These are phyloP conservation scores for Biscogniauxia mediterranea DNA, from an alignment of 2,329 filamentous ascomycete species.

Conservation along the genomic window DNA sequence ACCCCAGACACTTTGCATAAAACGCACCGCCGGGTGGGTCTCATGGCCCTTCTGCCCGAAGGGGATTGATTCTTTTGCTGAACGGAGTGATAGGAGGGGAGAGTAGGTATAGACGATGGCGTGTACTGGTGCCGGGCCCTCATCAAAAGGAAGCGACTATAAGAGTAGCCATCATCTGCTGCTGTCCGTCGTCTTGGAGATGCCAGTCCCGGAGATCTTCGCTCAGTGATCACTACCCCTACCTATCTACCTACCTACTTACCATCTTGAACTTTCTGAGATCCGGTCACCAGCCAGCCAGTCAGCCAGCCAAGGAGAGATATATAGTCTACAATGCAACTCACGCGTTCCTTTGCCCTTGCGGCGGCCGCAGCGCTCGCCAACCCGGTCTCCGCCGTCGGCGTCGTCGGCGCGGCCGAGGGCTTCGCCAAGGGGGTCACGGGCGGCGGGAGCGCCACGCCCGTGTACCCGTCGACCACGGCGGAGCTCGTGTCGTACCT, in stretches of 20 bases:
- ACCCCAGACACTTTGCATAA: background rate
- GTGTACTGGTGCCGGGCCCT: no score
- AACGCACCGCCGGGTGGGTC: background rate
- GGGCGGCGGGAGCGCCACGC: conserved; percentile 54
- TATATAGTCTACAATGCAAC: background rate
- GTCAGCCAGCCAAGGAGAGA: background rate
- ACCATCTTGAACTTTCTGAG: background rate
- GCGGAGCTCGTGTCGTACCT: conserved; percentile 60
- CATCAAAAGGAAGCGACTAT: background rate
- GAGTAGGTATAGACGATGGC: background rate
- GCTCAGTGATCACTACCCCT: background rate
- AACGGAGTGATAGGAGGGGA: background rate
- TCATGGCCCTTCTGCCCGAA: background rate
- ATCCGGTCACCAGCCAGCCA: background rate
- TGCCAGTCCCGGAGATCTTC: background rate
- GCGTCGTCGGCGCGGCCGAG: conserved; percentile 39
- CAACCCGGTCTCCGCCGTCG: conserved; percentile 20
- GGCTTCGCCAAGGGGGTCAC: conserved; percentile 53
- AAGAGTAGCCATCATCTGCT: background rate
- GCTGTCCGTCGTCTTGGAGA: background rate
- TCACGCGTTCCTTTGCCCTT: background rate
- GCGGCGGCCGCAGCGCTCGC: background rate
- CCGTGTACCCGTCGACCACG: conserved; percentile 53
- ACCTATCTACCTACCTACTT: no score
- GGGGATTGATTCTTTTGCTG: background rate